Percentiles rank a stretch among this genome's conserved stretches.
Evolutionary conservation across 2,329 filamentous ascomycete species (phyloP).

Genomic region (Cladophialophora chaetospira): DNA sequence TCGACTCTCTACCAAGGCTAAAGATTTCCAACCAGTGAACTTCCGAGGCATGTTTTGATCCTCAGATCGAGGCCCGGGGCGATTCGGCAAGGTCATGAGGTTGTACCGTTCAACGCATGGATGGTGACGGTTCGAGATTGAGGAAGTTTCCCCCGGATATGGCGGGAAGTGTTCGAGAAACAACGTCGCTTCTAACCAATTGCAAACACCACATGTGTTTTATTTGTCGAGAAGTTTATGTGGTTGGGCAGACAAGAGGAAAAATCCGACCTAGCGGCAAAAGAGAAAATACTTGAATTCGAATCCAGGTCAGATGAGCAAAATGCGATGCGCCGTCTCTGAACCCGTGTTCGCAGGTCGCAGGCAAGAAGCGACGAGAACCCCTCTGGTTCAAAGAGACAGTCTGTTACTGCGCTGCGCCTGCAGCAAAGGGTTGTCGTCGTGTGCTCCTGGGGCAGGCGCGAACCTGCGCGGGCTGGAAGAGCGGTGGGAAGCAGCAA

Average conservation of each 20-base stretch:
- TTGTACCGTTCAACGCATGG: not conserved
- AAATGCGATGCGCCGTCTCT: slow-evolving; percentile 7
- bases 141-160: not conserved
- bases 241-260: slow-evolving; percentile 2
- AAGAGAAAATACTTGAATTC: not conserved
- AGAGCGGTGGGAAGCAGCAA: not conserved
- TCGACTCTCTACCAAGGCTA: not conserved
- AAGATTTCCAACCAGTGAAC: slow-evolving; percentile 8
- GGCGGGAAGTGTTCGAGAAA: slow-evolving; percentile 4
- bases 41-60: not conserved
- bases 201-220: not conserved
- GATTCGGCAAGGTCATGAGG: not conserved
- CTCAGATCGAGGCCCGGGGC: slow-evolving; percentile 3
- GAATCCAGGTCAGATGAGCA: slow-evolving; percentile 20
- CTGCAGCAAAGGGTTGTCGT: not conserved
- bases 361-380: not conserved
- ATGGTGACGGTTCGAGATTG: not conserved
- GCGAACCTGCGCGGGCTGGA: not conserved
- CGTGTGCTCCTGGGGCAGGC: not conserved
- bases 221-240: slow-evolving; percentile 6
- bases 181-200: slow-evolving; percentile 7
- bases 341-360: slow-evolving; percentile 23
- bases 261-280: slow-evolving; percentile 4
- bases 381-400: slow-evolving; percentile 7
- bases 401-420: not conserved